These are phyloP conservation scores for Eutrema heterophyllum DNA, from an alignment of 345 rosid genomes.

Conservation along the genomic window DNA sequence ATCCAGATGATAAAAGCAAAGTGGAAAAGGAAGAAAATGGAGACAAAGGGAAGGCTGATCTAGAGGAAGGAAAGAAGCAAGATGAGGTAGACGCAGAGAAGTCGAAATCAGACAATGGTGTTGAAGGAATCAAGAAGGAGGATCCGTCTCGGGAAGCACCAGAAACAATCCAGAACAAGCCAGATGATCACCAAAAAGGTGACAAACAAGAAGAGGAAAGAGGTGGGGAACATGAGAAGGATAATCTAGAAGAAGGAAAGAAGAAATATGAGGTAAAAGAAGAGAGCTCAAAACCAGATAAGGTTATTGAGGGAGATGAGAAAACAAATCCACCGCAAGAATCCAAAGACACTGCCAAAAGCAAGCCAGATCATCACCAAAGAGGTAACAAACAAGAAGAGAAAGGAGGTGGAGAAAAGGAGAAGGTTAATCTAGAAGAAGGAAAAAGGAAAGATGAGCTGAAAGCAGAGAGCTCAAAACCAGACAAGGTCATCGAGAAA, in stretches of 20 bases:
- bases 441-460: neutral
- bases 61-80: neutral
- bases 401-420: neutral
- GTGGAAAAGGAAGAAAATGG: neutral
- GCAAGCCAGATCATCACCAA: neutral
- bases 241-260: constrained; percentile 1
- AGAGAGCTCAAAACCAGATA: neutral
- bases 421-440: neutral
- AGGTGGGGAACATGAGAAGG: neutral
- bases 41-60: neutral
- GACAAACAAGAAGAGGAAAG: neutral
- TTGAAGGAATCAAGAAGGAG: too few relatives aligned
- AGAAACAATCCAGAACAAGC: neutral
- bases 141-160: neutral
- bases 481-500: neutral
- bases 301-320: neutral
- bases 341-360: neutral
- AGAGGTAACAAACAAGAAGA: neutral
- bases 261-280: neutral
- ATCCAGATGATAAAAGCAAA: neutral
- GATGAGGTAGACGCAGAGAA: neutral
- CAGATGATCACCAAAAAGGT: neutral
- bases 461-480: neutral
- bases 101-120: neutral
- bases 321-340: neutral